Percentiles rank a stretch among this genome's conserved stretches.
Conservation (phyloP, 345 rosid genomes). For the Gossypium arboreum region DNA sequence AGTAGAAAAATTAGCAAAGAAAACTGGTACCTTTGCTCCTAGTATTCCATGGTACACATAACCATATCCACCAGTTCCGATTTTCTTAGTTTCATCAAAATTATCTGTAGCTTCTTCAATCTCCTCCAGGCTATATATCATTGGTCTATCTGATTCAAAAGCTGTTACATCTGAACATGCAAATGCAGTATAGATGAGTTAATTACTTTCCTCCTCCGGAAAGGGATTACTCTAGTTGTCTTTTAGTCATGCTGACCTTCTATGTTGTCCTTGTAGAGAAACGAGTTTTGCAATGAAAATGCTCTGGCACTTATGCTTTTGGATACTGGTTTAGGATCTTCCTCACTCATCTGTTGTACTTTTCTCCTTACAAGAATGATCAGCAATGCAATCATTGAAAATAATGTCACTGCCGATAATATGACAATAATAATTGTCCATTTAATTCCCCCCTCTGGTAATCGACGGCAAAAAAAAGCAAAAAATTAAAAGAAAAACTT, state of each 20-base stretch:
- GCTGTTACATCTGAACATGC: slow-evolving; percentile 29
- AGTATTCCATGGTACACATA: slow-evolving; percentile 47
- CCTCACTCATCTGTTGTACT: slow-evolving; percentile 6
- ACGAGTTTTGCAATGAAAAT: slow-evolving; percentile 28
- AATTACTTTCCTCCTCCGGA: background rate
- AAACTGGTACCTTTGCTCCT: slow-evolving; percentile 29
- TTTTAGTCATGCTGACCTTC: slow-evolving; percentile 40
- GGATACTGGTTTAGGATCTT: slow-evolving; percentile 32
- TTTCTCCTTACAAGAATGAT: slow-evolving; percentile 24
- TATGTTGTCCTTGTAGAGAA: slow-evolving; percentile 25
- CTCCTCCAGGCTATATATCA: slow-evolving; percentile 38
- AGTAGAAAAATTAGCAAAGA: background rate
- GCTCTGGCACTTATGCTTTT: slow-evolving; percentile 32
- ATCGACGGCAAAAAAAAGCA: slow-evolving; percentile 13
- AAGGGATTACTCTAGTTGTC: background rate
- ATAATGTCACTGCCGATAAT: slow-evolving; percentile 28
- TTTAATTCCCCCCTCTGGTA: slow-evolving; percentile 23
- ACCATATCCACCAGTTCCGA: slow-evolving; percentile 60
- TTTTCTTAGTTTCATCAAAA: slow-evolving; percentile 48
- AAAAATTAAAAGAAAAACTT: background rate
- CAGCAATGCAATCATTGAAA: slow-evolving; percentile 22
- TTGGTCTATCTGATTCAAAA: slow-evolving; percentile 55
- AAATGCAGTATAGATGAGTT: background rate
- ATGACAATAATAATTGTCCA: slow-evolving; percentile 34
- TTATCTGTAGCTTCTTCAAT: slow-evolving; percentile 50